Evolutionary conservation across 2,329 filamentous ascomycete genomes (phyloP), one percentile per base, ranked within the genome.

Genomic region (Decorospora gaudefroyi): DNA sequence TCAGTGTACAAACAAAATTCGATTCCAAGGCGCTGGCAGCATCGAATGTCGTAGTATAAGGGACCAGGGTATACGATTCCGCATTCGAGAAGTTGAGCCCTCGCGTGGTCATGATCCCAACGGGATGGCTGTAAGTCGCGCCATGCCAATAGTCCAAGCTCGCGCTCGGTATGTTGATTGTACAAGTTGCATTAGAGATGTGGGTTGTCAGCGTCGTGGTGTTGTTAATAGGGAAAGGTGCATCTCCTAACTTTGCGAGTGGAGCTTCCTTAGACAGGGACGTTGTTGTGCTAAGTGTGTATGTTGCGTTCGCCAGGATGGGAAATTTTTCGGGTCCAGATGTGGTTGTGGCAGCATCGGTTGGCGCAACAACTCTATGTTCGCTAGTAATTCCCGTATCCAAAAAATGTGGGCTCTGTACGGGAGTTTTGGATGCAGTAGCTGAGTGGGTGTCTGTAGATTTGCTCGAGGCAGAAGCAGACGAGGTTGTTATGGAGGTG

Each of bases 71-170:
- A 23, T 59, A 62, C 0, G 48, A 55, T 1, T 38, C 27, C 6
- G 32, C 22, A 1, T 59, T 41, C 1, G 55, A 61, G 27, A 51
- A 58, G 18, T 63, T 67, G 4, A 33, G 42, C 25, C 29, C 47
- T 15, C 33, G 23, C 10, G 27, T 50, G 1, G 50, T 61, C 32
- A 66, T 51, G 0, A 56, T 64, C 6, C 53, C 62, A 0, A 62
- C 23, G 9, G 28, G 17, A 26, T 54, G 49, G 16, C 47, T 54
- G 30, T 60, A 69, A 7, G 60, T 66, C 4, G 63, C 55, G 11
- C 54, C 53, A 37, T 56, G 67, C 67, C 67, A 70, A 56, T 60
- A 69, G 32, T 67, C 53, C 32, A 69, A 48, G 41, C 47, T 62
- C 11, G 65, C 68, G 32, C 38, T 57, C n/a, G 61, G 62, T 19